Base-by-base conservation (phyloP, 495 filamentous ascomycete genomes). In the Haplographium delicatum region DNA sequence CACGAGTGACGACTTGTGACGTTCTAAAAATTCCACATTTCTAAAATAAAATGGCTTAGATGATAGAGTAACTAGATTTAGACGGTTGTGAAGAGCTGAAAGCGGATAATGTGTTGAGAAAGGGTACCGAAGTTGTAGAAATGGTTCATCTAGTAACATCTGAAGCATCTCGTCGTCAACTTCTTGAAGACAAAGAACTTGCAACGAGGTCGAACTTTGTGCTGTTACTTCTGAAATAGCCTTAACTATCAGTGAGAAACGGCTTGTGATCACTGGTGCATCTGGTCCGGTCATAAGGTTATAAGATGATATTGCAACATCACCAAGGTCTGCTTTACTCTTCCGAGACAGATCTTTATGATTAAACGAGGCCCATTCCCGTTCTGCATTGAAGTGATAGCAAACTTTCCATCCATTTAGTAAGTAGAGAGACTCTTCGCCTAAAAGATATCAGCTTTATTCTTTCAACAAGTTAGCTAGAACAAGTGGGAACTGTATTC, bases 101-200 rank as follows among this genome's bases (percentile, higher is more conserved):
- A 75, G 65, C 0, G 79, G 74, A 0, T 68, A 72, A 57, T 79
- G 72, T 2, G 74, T 75, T 35, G 63, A 56, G 51, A 68, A 82
- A 3, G 70, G 72, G 54, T 74, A 82, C 1, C 42, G 43, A n/a
- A 62, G 45, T 25, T 66, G 69, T n/a, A 82, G 64, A n/a, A 41
- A 45, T 10, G 62, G 45, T 28, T 76, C 51, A 16, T 47, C 51
- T 11, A 82, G 72, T 13, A 82, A 61, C 42, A 65, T 66, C 7
- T 67, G 67, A 5, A 83, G 68, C 47, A 81, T 80, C 22, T 70
- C 65, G 50, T 82, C 75, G 0, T 79, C 77, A 19, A 82, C 75
- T 61, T 81, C 78, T 60, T 82, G 69, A 6, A 83, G 65, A 16
- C 77, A 64, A n/a, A 82, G 51, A 13, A 79, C 60, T 70, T 10